A percentile compares a stretch with the other conserved stretches of the same genome.
Evolutionary conservation across 192 early-diverging fungal genomes (phyloP).

Genomic region (Mortierella claussenii): DNA sequence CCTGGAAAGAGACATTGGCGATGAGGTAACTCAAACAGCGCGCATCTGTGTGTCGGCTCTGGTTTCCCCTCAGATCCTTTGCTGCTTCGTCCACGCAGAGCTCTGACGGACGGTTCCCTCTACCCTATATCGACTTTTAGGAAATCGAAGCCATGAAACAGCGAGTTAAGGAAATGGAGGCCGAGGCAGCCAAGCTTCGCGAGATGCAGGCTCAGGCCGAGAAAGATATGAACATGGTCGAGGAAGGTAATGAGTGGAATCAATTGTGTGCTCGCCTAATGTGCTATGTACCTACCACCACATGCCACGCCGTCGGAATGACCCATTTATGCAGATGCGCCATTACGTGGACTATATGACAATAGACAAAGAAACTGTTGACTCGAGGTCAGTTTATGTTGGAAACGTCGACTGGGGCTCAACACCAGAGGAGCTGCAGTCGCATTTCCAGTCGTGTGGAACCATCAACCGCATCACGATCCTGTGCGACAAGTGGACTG

Average conservation of each 20-base stretch:
- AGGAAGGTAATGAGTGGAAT: constrained; percentile 60
- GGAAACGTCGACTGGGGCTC: constrained; percentile 96
- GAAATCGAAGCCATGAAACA: constrained; percentile 84
- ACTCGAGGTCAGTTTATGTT: constrained; percentile 91
- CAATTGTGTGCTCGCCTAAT: no score
- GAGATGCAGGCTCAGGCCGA: constrained; percentile 82
- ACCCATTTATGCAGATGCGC: no score
- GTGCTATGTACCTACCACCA: no score
- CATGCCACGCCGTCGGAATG: no score
- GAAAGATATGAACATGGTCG: constrained; percentile 70
- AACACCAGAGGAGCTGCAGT: constrained; percentile 95
- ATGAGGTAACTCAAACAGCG: constrained; percentile 16
- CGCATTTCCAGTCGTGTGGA: constrained; percentile 96
- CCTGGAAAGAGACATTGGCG: constrained; percentile 38
- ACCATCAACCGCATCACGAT: constrained; percentile 98
- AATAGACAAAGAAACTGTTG: constrained; percentile 77
- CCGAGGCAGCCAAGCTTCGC: constrained; percentile 83
- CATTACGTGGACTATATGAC: no score
- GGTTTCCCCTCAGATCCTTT: no score
- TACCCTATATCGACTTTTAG: constrained; percentile 51
- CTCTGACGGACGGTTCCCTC: neutral
- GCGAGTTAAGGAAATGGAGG: constrained; percentile 83
- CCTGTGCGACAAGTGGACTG: constrained; percentile 93
- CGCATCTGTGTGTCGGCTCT: neutral
- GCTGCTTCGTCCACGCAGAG: neutral